Base-by-base conservation (phyloP, 2,329 filamentous ascomycete species). In the Aspergillus sp. region DNA sequence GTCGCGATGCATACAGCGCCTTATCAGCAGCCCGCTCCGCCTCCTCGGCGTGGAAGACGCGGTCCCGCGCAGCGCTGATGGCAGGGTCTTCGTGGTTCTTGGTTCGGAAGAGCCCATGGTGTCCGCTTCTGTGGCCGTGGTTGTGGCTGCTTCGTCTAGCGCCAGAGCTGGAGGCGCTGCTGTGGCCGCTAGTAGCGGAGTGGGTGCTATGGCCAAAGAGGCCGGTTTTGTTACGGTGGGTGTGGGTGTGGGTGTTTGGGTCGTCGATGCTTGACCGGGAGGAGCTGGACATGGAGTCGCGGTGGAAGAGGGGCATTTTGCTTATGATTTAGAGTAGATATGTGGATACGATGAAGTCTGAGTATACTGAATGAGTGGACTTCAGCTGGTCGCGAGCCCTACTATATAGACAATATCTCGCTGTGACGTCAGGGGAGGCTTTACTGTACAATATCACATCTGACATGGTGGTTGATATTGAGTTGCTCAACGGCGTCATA, bases 11-110 rank as follows among this genome's bases (percentile, higher is more conserved):
- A 9, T 82, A 77, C 14, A 89, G 72, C 0, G 87, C 88, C 2
- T 82, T 78, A 64, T 90, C 87, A 0, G 87, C 88, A 17, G 89
- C 85, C 6, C 77, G 73, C 74, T 90, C 87, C 0, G 87, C 85
- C 0, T 75, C 69, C 74, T 90, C 87, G 27, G 88, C 88, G 46
- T 76, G 73, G 64, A 85, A 76, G 19, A 90, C 82, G 35, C 83
- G 81, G 72, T 89, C 83, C 4, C 84, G 79, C 0, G 87, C 87
- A 21, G 82, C 78, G 1, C 82, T 66, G 67, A 90, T 89, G 62
- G 79, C 82, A 0, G 86, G 84, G 72, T 90, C 87, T 61, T 87
- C 79, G 46, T 81, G 76, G 48, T 74, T 66, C 59, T 76, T 72
- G 63, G 73, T 77, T 63, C 82, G 77, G 57, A 78, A 53, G 17